These are phyloP conservation scores for Aspergillus niger DNA, from an alignment of 2,329 filamentous ascomycete genomes.

Conservation along the genomic window DNA sequence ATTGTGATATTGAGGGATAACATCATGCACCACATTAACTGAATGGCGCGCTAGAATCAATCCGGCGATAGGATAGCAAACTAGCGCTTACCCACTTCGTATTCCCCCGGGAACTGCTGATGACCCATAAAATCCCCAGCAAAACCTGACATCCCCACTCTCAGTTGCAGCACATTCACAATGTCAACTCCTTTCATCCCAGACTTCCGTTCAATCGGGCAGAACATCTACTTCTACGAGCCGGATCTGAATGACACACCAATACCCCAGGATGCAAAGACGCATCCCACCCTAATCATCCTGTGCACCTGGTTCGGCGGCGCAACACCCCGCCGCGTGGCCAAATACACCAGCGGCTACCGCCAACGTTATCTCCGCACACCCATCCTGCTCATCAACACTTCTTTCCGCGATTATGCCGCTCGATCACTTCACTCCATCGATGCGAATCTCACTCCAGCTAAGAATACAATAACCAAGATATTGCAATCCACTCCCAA, in stretches of 20 bases:
- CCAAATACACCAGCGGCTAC: constrained; percentile 17
- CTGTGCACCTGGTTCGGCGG: constrained; percentile 19
- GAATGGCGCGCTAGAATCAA: too few relatives aligned
- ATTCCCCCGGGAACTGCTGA: not conserved
- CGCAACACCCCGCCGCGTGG: constrained; percentile 15
- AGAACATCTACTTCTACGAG: constrained; percentile 4
- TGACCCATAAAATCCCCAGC: too few relatives aligned
- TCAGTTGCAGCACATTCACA: not conserved
- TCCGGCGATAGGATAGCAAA: not conserved
- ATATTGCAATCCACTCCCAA: not conserved
- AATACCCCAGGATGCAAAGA: too few relatives aligned
- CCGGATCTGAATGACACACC: not conserved
- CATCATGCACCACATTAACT: too few relatives aligned
- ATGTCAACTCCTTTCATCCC: not conserved
- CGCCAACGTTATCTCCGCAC: constrained; percentile 4
- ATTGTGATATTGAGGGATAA: too few relatives aligned
- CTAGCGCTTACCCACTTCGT: not conserved
- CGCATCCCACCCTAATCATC: constrained; percentile 1
- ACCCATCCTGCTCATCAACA: constrained; percentile 16
- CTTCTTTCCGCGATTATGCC: constrained; percentile 9
- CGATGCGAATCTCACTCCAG: constrained; percentile 8
- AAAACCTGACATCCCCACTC: too few relatives aligned
- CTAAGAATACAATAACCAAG: constrained; percentile 2
- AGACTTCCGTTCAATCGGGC: not conserved
- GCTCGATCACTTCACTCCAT: not conserved